Base-by-base conservation (phyloP, 768 basidiomycete species). In the Lentinula edodes region DNA sequence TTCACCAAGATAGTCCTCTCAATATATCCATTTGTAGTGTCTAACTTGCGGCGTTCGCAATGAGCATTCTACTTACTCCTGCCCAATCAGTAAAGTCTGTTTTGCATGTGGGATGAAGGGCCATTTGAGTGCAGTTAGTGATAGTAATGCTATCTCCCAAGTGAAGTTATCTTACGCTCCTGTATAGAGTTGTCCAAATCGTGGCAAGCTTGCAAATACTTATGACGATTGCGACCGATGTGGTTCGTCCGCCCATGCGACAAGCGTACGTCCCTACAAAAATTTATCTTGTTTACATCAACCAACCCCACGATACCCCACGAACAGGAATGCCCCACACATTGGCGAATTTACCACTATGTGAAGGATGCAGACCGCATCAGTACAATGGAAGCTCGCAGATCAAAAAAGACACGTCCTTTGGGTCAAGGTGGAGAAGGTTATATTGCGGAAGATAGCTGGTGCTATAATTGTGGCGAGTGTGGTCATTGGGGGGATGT, bases 101-200 rank as follows among this genome's bases (percentile, higher is more conserved):
- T 93, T 84, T 67, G 81, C 78, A 3, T 93, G 91, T 66, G 89
- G 89, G 15, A 90, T 91, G 89, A 90, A 89, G 69, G 91, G 91
- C 1, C 91, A 92, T 68, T 83, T 91, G 59, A 89, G 81, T 64
- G 79, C 75, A 61, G 91, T 90, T 65, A 53, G 81, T 71, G 12
- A 6, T 2, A 39, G 3, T 28, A 23, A 6, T 1, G 36, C 5
- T 28, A 28, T 28, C 58, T 38, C 23, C 16, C 32, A 9, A 28
- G 0, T 12, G 28, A 45, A 35, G 9, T 41, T 12, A 18, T 34
- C 62, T 34, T 8, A 45, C 32, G 43, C 58, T 15, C 23, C 48
- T 62, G 51, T 58, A 50, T 23, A 90, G 88, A 82, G 80, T n/a
- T 92, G 89, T 69, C 89, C 91, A 3, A 89, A 91, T 71, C 82